Base-by-base conservation (phyloP, 805 yeast genomes). In the Lipomyces orientalis region DNA sequence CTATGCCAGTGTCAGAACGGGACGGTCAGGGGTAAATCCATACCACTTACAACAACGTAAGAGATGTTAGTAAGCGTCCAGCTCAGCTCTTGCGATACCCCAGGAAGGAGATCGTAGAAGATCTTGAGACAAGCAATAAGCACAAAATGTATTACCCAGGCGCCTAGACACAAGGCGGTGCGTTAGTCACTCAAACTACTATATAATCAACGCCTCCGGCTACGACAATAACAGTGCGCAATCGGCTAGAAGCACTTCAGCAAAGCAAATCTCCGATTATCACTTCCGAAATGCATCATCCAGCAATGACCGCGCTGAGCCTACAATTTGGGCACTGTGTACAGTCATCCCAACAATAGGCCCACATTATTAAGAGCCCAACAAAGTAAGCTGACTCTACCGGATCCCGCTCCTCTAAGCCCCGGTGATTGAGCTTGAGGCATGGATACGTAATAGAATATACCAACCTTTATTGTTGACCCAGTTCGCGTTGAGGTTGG, bases 401-500 rank as follows among this genome's bases (percentile, higher is more conserved):
- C 22, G 12, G 8, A 16, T 43, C 49, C 49, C 22, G 14, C 10
- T 10, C 7, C 19, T 43, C 12, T n/a, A 52, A 9, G 7, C 14
- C 12, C n/a, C 31, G 9, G 9, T 25, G 25, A 14, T 22, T 19
- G 49, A 43, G 22, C 16, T 22, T 14, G n/a, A 62, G 29, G 10
- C 2, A 54, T 9, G 9, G 12, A 9, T 33, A 54, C 34, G 5
- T 54, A 16, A 9, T 14, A 43, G n/a, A 16, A 43, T 7, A 43
- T 43, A 54, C 68, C 8, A 52, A 59, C 97, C 99, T 75, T 94
- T 93, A 75, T 87, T 90, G 77, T 93, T 91, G 39, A 95, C 97
- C 99, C 99, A 94, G 73, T 88, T 88, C 34, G 98, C 98, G 77
- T 95, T 95, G 80, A 93, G 84, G 76, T 95, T 95, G 35, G 97